Conservation (phyloP, 306 rosid genomes). For the Pachyrhizus erosus region DNA sequence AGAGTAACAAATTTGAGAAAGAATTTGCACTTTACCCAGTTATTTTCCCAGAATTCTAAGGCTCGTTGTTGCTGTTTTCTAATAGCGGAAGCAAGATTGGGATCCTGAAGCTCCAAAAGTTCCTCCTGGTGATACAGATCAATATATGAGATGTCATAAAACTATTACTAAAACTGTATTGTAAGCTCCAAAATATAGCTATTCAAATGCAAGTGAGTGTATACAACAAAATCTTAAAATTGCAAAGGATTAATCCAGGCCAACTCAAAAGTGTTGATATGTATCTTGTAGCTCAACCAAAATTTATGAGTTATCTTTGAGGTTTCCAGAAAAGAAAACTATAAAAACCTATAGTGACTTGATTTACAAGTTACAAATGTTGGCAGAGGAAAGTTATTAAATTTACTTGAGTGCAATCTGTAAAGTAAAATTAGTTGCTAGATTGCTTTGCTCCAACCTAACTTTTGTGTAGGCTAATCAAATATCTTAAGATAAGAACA, state of each 20-base stretch:
- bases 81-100: conserved; percentile 72
- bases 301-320: background rate
- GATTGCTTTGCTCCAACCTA: background rate
- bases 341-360: background rate
- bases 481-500: conserved; percentile 11
- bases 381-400: background rate
- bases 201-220: background rate
- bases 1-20: conserved; percentile 32
- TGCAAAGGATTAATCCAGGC: conserved; percentile 7
- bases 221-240: background rate
- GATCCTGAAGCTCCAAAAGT: conserved; percentile 86
- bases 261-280: background rate
- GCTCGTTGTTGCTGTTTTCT: conserved; percentile 74
- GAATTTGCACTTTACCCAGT: conserved; percentile 69
- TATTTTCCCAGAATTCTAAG: conserved; percentile 79
- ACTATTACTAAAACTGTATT: background rate
- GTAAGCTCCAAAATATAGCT: background rate
- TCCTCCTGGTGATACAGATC: conserved; percentile 68
- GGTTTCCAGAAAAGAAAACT: background rate
- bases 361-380: conserved; percentile 15
- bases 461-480: background rate
- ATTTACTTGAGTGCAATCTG: background rate
- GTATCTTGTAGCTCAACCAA: conserved; percentile 16
- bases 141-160: conserved; percentile 31
- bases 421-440: conserved; percentile 16